Evolutionary conservation across 2,329 filamentous ascomycete species (phyloP).

Genomic region (Fusarium citri): DNA sequence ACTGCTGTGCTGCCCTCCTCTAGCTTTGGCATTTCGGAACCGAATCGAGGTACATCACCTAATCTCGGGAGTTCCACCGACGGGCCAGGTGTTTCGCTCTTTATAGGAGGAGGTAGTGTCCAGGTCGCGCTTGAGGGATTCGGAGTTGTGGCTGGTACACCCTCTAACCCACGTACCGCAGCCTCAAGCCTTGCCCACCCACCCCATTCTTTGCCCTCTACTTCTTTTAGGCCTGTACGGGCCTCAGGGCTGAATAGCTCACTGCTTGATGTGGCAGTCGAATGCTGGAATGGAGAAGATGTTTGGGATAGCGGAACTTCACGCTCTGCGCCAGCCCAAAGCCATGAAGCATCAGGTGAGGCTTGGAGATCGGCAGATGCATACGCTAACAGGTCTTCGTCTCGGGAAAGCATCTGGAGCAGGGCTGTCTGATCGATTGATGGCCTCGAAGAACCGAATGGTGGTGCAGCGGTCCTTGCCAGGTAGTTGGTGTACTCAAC

Average conservation of each 20-base stretch:
- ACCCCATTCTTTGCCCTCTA: slow-evolving; percentile 76
- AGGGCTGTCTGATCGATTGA: slow-evolving; percentile 49
- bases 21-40: slow-evolving; percentile 43
- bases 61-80: slow-evolving; percentile 46
- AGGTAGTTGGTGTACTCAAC: slow-evolving; percentile 58
- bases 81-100: slow-evolving; percentile 49
- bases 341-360: slow-evolving; percentile 81
- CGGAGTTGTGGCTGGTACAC: slow-evolving; percentile 42
- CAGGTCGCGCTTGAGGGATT: slow-evolving; percentile 51
- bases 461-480: slow-evolving; percentile 49
- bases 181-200: slow-evolving; percentile 82
- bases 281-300: slow-evolving; percentile 27
- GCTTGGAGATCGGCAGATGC: slow-evolving; percentile 88
- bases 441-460: slow-evolving; percentile 47
- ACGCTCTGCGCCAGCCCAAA: slow-evolving; percentile 76
- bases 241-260: slow-evolving; percentile 59
- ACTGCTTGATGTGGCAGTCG: slow-evolving; percentile 48
- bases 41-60: slow-evolving; percentile 48
- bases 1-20: slow-evolving; percentile 44
- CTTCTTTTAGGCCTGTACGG: slow-evolving; percentile 64
- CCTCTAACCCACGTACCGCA: slow-evolving; percentile 50
- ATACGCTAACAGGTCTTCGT: slow-evolving; percentile 91
- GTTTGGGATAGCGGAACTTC: slow-evolving; percentile 52
- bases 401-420: slow-evolving; percentile 58
- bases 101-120: slow-evolving; percentile 52